phyloP scores from a whole-genome alignment of 2,329 filamentous ascomycete genomes.

The Trichoderma koningii region DNA sequence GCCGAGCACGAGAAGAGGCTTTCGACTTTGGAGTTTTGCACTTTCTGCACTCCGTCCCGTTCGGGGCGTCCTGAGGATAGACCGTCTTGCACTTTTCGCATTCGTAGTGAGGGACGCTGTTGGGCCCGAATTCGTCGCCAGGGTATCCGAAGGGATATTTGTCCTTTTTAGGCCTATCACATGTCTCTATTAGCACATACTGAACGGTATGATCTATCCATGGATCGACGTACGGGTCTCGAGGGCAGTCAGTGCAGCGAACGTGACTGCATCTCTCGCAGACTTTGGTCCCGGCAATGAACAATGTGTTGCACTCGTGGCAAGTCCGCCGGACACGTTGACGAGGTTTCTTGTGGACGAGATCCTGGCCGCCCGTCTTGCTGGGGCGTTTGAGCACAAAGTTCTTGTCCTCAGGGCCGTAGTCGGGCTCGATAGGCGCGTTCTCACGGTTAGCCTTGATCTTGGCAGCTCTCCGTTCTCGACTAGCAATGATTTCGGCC shows the following conservation, averaged over 20 bases:
- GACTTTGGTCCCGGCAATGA: slow-evolving; percentile 58
- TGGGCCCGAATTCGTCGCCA: slow-evolving; percentile 61
- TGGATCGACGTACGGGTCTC: slow-evolving; percentile 67
- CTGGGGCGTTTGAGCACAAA: slow-evolving; percentile 63
- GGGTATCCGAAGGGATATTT: slow-evolving; percentile 72
- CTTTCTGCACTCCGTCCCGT: slow-evolving; percentile 57
- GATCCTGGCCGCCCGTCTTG: slow-evolving; percentile 67
- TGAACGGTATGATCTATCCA: neutral
- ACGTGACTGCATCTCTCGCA: slow-evolving; percentile 71
- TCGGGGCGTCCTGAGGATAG: slow-evolving; percentile 53
- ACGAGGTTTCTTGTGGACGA: slow-evolving; percentile 69
- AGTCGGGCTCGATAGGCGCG: slow-evolving; percentile 55
- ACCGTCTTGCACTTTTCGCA: slow-evolving; percentile 66
- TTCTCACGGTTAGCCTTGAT: slow-evolving; percentile 61
- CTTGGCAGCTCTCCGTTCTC: slow-evolving; percentile 52
- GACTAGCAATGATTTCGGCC: slow-evolving; percentile 55
- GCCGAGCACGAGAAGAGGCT: slow-evolving; percentile 59
- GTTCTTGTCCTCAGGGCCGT: slow-evolving; percentile 49
- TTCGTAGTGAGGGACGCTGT: slow-evolving; percentile 54
- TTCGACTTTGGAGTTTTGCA: slow-evolving; percentile 64
- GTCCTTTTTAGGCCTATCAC: slow-evolving; percentile 61
- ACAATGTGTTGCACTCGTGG: slow-evolving; percentile 70
- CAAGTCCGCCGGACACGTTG: slow-evolving; percentile 76
- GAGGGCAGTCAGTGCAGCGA: slow-evolving; percentile 78
- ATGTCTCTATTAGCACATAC: slow-evolving; percentile 12